These are phyloP conservation scores for Colletotrichum costaricense DNA, from an alignment of 2,329 filamentous ascomycete genomes.

Conservation along the genomic window DNA sequence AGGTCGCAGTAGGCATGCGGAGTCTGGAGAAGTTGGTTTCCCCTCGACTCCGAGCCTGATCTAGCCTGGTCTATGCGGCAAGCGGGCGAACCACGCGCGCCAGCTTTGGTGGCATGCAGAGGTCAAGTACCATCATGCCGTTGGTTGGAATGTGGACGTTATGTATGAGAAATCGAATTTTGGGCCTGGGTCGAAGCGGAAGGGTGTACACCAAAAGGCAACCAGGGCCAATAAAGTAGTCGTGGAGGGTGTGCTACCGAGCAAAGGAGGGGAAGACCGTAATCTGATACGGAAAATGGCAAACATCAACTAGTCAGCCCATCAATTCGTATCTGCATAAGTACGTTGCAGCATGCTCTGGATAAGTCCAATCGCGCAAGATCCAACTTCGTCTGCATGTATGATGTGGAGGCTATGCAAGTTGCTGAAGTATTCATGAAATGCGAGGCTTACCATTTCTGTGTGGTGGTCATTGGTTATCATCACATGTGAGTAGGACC, in stretches of 20 bases:
- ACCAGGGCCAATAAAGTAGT: background rate
- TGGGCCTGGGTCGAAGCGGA: background rate
- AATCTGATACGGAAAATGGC: background rate
- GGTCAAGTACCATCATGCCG: background rate
- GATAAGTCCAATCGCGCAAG: background rate
- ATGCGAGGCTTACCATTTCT: background rate
- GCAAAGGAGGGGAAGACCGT: background rate
- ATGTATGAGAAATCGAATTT: background rate
- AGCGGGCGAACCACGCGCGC: background rate
- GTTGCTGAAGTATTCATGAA: background rate
- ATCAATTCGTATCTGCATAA: background rate
- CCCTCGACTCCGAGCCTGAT: background rate
- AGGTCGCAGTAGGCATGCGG: background rate
- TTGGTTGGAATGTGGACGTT: background rate
- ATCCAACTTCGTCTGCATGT: background rate
- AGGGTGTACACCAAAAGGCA: background rate
- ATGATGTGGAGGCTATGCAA: background rate
- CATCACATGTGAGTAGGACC: background rate
- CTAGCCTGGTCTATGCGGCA: too few relatives aligned
- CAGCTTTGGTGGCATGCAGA: background rate
- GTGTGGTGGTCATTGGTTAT: background rate
- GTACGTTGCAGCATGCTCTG: background rate
- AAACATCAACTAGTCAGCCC: background rate
- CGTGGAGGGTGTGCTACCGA: background rate
- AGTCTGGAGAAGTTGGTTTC: background rate